Conservation (phyloP, 2,329 filamentous ascomycete species). For the Fusarium sp. region DNA sequence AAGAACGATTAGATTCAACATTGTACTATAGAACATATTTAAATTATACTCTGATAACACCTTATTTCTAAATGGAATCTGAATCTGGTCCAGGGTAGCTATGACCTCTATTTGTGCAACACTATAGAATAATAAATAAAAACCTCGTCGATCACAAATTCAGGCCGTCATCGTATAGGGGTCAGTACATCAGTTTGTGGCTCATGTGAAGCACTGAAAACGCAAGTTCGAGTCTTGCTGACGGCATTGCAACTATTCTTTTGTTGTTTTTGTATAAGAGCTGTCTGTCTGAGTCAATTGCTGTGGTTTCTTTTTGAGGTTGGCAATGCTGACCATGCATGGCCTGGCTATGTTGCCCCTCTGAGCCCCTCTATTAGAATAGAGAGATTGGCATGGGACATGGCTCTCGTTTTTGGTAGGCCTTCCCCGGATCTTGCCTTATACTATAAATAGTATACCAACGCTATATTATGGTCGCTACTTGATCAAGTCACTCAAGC, state of each 20-base stretch:
- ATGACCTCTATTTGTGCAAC: too few relatives aligned
- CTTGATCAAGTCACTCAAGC: too few relatives aligned
- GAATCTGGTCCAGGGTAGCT: background rate
- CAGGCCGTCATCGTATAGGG: conserved; percentile 41
- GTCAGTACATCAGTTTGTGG: conserved; percentile 42
- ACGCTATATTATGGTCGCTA: too few relatives aligned
- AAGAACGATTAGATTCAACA: too few relatives aligned
- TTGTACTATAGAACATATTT: too few relatives aligned
- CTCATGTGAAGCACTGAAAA: conserved; percentile 34
- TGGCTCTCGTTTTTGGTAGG: too few relatives aligned
- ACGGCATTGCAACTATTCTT: conserved; percentile 20
- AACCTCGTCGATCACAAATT: conserved; percentile 12
- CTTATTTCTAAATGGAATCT: too few relatives aligned
- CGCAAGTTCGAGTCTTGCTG: conserved; percentile 40
- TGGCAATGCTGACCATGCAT: background rate
- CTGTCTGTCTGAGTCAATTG: background rate
- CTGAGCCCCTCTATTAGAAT: conserved; percentile 5
- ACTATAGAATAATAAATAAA: too few relatives aligned
- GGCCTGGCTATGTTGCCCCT: background rate
- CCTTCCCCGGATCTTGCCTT: too few relatives aligned
- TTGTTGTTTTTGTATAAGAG: conserved; percentile 1
- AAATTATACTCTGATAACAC: too few relatives aligned
- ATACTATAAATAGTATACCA: too few relatives aligned
- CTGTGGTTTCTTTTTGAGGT: background rate
- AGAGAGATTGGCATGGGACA: background rate